Base-by-base conservation (phyloP, 768 basidiomycete species). In the Trichaptum fuscoviolaceum region DNA sequence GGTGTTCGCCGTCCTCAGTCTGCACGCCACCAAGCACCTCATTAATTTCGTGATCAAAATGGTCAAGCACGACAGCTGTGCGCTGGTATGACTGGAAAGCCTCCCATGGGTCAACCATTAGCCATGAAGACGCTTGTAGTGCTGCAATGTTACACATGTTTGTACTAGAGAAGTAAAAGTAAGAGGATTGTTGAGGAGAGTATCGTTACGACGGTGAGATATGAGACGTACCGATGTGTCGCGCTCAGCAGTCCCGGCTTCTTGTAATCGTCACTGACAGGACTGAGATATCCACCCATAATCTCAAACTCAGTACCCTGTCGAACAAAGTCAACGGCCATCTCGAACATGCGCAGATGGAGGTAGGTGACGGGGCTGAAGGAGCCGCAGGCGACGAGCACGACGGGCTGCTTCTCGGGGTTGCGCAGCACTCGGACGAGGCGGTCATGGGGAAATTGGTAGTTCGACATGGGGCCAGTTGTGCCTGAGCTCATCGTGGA, bases 91-190 rank as follows among this genome's bases (percentile, higher is more conserved):
- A 82, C 77, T 95, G 96, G 75, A 93, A 90, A 17, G 96, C 95
- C 77, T 99, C 97, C 96, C 96, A 99, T 23, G 95, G 83, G 75
- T 99, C 97, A 58, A 98, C 91, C 95, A 97, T 98, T 59, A 99
- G 83, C 94, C 94, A 98, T 24, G 88, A 85, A 59, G 90, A 90
- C 1, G 96, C 95, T 73, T 96, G 88, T 75, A 95, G 91, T 35
- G 94, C 88, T 12, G 93, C 96, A 36, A 95, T 84, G 63, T 85
- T 89, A 79, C 93, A 95, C 92, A 94, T 95, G 71, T 86, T 86
- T 65, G 91, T 90, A 68, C 93, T 93, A 69, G 65, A 72, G 69
- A 20, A 67, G 30, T 61, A 61, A 15, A 34, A 25, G 23, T 15
- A 15, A 25, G 15, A n/a, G 12, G 25, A 61, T 61, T 17, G 24